These are phyloP conservation scores for Aspergillus sclerotiicarbonarius DNA, from an alignment of 495 filamentous ascomycete genomes.

Conservation along the genomic window DNA sequence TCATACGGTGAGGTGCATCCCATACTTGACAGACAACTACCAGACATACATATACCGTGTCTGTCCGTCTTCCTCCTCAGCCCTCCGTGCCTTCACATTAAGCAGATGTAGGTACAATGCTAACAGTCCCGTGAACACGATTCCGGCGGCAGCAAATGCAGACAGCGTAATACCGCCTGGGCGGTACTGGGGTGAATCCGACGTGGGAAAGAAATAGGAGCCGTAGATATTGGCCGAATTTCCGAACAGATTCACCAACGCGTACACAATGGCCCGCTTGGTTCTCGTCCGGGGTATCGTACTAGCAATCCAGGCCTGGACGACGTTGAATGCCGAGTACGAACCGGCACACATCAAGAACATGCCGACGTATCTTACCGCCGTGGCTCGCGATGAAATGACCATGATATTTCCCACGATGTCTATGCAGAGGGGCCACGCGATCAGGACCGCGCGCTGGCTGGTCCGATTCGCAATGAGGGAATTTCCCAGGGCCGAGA, in stretches of 20 bases:
- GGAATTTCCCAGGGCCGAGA: constrained; percentile 28
- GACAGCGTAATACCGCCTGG: constrained; percentile 25
- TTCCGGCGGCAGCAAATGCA: constrained; percentile 18
- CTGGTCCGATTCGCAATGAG: constrained; percentile 56
- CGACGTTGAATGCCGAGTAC: constrained; percentile 26
- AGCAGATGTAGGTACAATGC: neutral
- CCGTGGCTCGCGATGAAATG: constrained; percentile 18
- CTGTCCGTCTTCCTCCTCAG: neutral
- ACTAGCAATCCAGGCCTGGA: constrained; percentile 22
- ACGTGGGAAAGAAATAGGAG: constrained; percentile 25
- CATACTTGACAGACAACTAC: neutral
- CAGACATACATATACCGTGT: neutral
- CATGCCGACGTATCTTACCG: constrained; percentile 22
- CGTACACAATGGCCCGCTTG: constrained; percentile 24
- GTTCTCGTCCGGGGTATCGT: constrained; percentile 21
- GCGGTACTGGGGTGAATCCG: constrained; percentile 19
- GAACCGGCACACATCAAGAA: constrained; percentile 27
- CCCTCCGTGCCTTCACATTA: neutral
- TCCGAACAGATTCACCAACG: constrained; percentile 25
- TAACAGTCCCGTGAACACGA: constrained; percentile 3
- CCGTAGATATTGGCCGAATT: constrained; percentile 25
- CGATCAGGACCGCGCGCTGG: constrained; percentile 15
- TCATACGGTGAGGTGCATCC: too few relatives aligned
- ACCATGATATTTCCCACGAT: constrained; percentile 22
- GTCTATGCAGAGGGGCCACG: constrained; percentile 16